Conservation (phyloP, 257 asterid species). For the Knoxia roxburghii region DNA sequence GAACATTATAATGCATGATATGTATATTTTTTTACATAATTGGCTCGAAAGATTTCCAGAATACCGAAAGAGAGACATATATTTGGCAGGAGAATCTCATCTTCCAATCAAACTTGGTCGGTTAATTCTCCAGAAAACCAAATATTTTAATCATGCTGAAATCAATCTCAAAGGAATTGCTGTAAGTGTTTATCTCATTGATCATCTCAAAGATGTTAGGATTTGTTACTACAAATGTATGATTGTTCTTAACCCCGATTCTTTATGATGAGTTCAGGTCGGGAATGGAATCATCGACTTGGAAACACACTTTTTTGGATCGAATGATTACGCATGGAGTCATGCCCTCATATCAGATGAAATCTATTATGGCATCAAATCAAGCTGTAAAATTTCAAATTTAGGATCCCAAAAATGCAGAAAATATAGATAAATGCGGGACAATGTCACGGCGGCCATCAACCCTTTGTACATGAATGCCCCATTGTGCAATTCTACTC, state of each 20-base stretch:
- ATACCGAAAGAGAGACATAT: constrained; percentile 44
- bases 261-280: constrained; percentile 31
- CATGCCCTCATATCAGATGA: constrained; percentile 56
- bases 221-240: too few species aligned
- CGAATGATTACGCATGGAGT: constrained; percentile 44
- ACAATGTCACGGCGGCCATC: constrained; percentile 17
- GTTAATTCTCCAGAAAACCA: constrained; percentile 33
- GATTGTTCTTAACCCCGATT: too few species aligned
- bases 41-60: constrained; percentile 64
- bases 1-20: neutral
- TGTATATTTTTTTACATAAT: constrained; percentile 17
- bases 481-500: constrained; percentile 28
- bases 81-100: constrained; percentile 46
- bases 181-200: constrained; percentile 23
- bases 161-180: constrained; percentile 53
- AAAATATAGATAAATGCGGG: constrained; percentile 14
- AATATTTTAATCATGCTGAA: constrained; percentile 30
- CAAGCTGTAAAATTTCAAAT: constrained; percentile 28
- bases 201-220: too few species aligned
- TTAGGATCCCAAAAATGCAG: constrained; percentile 12
- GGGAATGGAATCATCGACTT: constrained; percentile 46
- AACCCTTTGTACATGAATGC: constrained; percentile 37
- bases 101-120: constrained; percentile 49
- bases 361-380: constrained; percentile 32
- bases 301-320: constrained; percentile 23